Evolutionary conservation across 2,329 filamentous ascomycete species (phyloP), one percentile per base, ranked within the genome.

Genomic region (Neofusicoccum sp.): DNA sequence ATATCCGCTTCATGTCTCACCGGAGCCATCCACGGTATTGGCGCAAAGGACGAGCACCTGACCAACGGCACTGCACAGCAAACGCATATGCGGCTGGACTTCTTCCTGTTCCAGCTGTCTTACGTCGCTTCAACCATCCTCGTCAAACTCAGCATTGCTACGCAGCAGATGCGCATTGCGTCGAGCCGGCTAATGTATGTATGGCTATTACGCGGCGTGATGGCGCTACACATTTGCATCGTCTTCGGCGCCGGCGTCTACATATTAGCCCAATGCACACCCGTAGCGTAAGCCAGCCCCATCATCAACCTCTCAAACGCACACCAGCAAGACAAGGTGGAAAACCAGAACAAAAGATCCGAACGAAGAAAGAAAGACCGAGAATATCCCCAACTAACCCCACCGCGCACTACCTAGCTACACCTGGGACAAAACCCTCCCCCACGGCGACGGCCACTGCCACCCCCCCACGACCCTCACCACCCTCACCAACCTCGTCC

Each of bases 101-200:
- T 75, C 66, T 76, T 75, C 64, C 68, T 76, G 62, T 77, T 74
- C 54, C 70, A 76, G 50, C 63, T 74, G 44, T 74, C 74, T 60
- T 77, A 73, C 60, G 76, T 73, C 66, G 65, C 71, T 6, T 67
- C 71, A 3, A 70, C 75, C 48, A 72, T 76, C 7, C 70, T 72
- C 7, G 68, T 74, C 63, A 77, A 77, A 63, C 65, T 76, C 8
- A 72, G 69, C 65, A 76, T 77, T 29, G 69, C 71, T 0, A 68
- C 76, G 62, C 74, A 74, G 73, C 66, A 75, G 48, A 70, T 73
- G 43, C 71, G 74, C 4, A 71, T 76, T 36, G 74, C 74, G 8
- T 70, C 67, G 1, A 69, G 68, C 14, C 71, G 67, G 45, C 67
- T 64, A 28, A 64, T 60, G 2, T 76, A 72, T 41, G 63, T 69